Base-by-base conservation (phyloP, 805 yeast genomes). In the Candida takata region DNA sequence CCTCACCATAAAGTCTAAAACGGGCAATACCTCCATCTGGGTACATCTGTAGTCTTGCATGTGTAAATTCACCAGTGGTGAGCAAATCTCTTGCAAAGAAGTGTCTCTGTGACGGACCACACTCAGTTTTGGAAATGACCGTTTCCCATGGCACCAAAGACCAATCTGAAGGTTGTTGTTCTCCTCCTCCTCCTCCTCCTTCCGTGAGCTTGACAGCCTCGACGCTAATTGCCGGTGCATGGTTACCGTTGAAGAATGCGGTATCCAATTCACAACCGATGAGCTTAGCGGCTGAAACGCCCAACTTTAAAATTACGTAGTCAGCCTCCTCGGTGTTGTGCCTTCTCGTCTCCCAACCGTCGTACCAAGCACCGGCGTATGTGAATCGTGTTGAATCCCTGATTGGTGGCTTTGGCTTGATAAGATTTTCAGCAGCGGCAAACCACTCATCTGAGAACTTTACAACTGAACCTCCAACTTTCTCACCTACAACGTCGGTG, bases 1-100 rank as follows among this genome's bases (percentile, higher is more conserved):
- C 95, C 27, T 70, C 65, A 15, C 97, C 98, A 56, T 82, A 90
- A 33, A 86, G 68, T 56, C 95, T 74, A 68, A 90, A 88, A 45
- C 98, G 73, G 8, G 97, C 95, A 61, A 90, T 88, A 19, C 98
- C 98, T 35, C 98, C 98, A 58, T 90, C 97, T 18, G 98, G 97
- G 61, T 82, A 90, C 95, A 86, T 87, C 64, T 78, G 79, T 55
- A 90, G 70, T 50, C 88, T 74, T 27, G 80, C 81, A 55, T 86
- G 92, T 21, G 92, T 84, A 64, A 73, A 90, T 26, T 71, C 70
- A 27, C 67, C 59, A 4, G 59, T 58, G n/a, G 95, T 84, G 35
- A 77, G 54, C 3, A 57, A 48, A 9, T 64, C 67, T 43, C 92
- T 74, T 24, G 73, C 65, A 58, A 87, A 86, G 55, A 84, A 88